Base-by-base conservation (phyloP, 1,284 basidiomycete species). In the Fomitopsis pinicola region DNA sequence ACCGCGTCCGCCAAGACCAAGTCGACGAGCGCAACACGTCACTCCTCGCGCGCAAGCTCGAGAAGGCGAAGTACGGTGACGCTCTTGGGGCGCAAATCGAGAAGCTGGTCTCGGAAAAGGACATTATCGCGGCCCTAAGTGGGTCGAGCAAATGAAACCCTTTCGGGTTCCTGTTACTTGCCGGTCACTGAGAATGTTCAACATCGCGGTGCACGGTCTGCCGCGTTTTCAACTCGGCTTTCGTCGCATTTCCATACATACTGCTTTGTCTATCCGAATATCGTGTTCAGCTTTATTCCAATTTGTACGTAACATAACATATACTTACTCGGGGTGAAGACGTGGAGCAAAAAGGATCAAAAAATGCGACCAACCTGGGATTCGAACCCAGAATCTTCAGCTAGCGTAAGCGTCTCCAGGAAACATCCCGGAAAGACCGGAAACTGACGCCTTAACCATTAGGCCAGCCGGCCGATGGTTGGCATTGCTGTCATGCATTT, bases 331-430 rank as follows among this genome's bases (percentile, higher is more conserved):
- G 22, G 22, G 22, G 22, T 22, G 30, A 33, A 8, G 30, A 33
- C 8, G 8, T 5, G 30, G 30, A 33, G 30, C 5, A 4, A 38
- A 38, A 26, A 36, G 35, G 9, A 15, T 0, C 5, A 22, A 53
- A 75, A 79, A 74, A 78, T 73, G 22, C 78, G 78, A 79, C 78
- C 78, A 77, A 78, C 79, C 78, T 76, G 78, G 78, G 78, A 79
- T 75, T 79, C 78, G 78, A 79, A 79, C 78, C 78, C 79, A 76
- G 78, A 79, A 80, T 80, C 78, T 80, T 78, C 79, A 81, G 78
- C 79, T 78, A 7, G 26, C 14, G 1, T 22, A 5, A 17, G 22
- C 55, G 58, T 55, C 48, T 33, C 42, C 44, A 15, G 12, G 22
- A 19, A n/a, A 22, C 4, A 50, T 28, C 28, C 7, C 10, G 8